Percentiles rank a stretch among this genome's conserved stretches.
Evolutionary conservation across 2,329 filamentous ascomycete genomes (phyloP).

Genomic region (Penicillium sp.): DNA sequence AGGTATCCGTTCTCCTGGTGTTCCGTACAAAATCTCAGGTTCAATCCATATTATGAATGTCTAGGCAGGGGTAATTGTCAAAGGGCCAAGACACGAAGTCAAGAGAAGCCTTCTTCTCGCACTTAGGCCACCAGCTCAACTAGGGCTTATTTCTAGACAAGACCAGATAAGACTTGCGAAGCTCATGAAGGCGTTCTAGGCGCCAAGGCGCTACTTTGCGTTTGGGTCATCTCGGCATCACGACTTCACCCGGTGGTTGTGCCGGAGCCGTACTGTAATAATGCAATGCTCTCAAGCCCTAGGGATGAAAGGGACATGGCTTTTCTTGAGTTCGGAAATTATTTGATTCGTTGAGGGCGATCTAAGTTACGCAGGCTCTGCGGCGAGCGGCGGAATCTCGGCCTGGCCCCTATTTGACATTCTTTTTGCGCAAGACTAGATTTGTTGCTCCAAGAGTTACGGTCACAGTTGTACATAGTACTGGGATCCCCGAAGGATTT

Average conservation of each 20-base stretch:
- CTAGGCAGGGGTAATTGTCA: not conserved
- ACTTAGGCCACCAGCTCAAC: not conserved
- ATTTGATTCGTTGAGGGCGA: not conserved
- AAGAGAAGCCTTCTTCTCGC: slow-evolving; percentile 1
- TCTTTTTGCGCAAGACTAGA: not conserved
- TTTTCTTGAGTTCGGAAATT: not conserved
- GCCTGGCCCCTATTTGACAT: not conserved
- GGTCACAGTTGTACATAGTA: not conserved
- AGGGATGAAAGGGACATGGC: not conserved
- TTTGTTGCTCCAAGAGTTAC: not conserved
- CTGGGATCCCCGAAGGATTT: not conserved
- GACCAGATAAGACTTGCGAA: slow-evolving; percentile 1
- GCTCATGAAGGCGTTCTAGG: slow-evolving; percentile 5
- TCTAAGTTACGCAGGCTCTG: not conserved
- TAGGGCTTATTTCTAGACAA: slow-evolving; percentile 1
- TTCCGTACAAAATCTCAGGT: not conserved
- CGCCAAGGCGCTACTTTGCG: slow-evolving; percentile 2
- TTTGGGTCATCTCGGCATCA: not conserved
- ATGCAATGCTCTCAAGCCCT: not conserved
- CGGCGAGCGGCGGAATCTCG: not conserved
- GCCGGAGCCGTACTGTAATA: not conserved
- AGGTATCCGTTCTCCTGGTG: not conserved
- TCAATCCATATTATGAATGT: not conserved
- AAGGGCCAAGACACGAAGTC: not conserved
- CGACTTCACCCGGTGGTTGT: not conserved